Percentiles rank a stretch among this genome's conserved stretches.
Evolutionary conservation across 1,284 basidiomycete species (phyloP).

Genomic region (Naganishia sp.): DNA sequence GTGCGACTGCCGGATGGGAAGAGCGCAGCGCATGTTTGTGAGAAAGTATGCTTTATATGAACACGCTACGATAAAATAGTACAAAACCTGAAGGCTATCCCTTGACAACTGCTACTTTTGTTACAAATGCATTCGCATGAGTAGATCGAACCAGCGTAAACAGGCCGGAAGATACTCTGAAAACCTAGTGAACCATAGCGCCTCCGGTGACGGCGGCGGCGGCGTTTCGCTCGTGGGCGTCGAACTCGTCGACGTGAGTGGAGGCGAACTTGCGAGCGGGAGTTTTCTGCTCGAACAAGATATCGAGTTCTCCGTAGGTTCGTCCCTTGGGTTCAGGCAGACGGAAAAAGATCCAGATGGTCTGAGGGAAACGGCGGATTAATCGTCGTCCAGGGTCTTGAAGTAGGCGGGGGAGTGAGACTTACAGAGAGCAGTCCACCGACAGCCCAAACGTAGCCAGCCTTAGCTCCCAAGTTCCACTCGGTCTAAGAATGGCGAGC

Average conservation of each 20-base stretch:
- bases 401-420: background rate
- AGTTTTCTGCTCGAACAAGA: slow-evolving; percentile 49
- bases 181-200: slow-evolving; percentile 34
- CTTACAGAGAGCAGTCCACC: slow-evolving; percentile 39
- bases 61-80: too few relatives aligned
- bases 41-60: too few relatives aligned
- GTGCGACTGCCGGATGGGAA: too few relatives aligned
- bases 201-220: slow-evolving; percentile 30
- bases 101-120: too few relatives aligned
- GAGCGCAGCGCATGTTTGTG: too few relatives aligned
- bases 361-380: background rate
- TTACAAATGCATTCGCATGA: too few relatives aligned
- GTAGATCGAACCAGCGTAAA: too few relatives aligned
- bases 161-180: background rate
- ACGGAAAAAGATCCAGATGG: slow-evolving; percentile 40
- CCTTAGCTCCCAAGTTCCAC: slow-evolving; percentile 46
- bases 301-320: slow-evolving; percentile 53
- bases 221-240: slow-evolving; percentile 38
- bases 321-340: slow-evolving; percentile 53
- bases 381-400: background rate
- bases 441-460: slow-evolving; percentile 53
- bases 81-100: too few relatives aligned
- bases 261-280: slow-evolving; percentile 49
- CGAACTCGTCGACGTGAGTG: slow-evolving; percentile 47
- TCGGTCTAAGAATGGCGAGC: slow-evolving; percentile 25